Base-by-base conservation (phyloP, 495 filamentous ascomycete species). In the Recurvomyces mirabilis region DNA sequence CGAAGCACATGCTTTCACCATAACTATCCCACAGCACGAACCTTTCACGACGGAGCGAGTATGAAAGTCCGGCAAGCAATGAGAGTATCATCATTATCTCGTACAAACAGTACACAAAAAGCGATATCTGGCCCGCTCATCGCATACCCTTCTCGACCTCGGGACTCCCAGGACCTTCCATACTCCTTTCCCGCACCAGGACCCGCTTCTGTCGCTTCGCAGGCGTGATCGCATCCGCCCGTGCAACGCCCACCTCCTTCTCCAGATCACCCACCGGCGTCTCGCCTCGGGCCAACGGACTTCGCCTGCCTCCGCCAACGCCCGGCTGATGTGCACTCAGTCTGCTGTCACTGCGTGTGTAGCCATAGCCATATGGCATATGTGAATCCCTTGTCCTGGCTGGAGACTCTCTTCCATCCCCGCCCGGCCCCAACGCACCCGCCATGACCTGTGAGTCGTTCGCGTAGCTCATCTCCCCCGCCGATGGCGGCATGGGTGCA, bases 321-420 rank as follows among this genome's bases (percentile, higher is more conserved):
- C 6, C 17, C 7, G n/a, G 7, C 32, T 13, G 18, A 14, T 11
- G 38, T 17, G 20, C 23, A 5, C 6, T 45, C 12, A 48, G 21
- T 13, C 50, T 13, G 34, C 38, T 44, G 30, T 54, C 51, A 19
- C 46, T 41, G 2, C 51, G 23, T 28, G 50, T 36, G 23, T 49
- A 49, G 1, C 26, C 26, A 37, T 54, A 54, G 1, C 51, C 51
- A 31, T 54, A 49, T n/a, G 51, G 51, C 51, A 54, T 54, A 26
- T 49, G 49, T 10, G 41, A 45, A 5, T 40, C 40, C 17, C 46
- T 32, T 20, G 51, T 45, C 23, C 38, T 5, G 1, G 41, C 34
- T 3, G 46, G 51, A 14, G n/a, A 35, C 30, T 49, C 28, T 21
- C 46, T 24, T 3, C 46, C 46, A 13, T 28, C 24, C 5, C 36